Evolutionary conservation across 768 basidiomycete species (phyloP), one percentile per base, ranked within the genome.

Genomic region (Naganishia randhawae): DNA sequence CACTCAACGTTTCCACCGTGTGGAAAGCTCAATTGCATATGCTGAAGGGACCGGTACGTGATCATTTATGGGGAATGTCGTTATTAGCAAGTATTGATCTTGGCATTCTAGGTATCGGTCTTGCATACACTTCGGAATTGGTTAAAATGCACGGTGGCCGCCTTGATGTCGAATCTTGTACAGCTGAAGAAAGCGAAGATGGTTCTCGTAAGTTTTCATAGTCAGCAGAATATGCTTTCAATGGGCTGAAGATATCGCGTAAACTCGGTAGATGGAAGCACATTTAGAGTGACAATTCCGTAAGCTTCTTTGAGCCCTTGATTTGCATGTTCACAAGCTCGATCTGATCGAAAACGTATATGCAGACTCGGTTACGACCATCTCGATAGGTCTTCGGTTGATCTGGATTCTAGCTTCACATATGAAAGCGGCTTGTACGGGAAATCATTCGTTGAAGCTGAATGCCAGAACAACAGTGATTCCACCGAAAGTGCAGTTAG

Each of bases 1-100:
- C 1, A 76, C 77, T 14, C 79, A 81, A 50, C 76, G 81, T 55
- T 83, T 81, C 63, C 81, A 83, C 67, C 77, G 82, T 17, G 81
- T 79, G 1, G 68, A 72, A 10, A 74, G 69, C 61, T 72, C 72
- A 3, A 71, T 72, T 22, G 70, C 78, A 19, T 79, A 76, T 13
- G 75, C 77, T 22, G 80, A 81, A 68, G 81, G 77, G 2, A 78
- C 79, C 1, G 82, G 57, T 41, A 42, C 3, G 35, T 27, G 8
- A n/a, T 48, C 41, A 16, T 8, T 3, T 4, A 42, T 42, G 14
- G 19, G 14, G 41, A 16, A 4, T 42, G 41, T 42, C 41, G n/a
- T n/a, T n/a, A n/a, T n/a, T n/a, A 42, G 19, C 14, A 6, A 6
- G 41, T 8, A 42, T 22, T 48, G 11, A 55, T 25, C 17, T 42